Percentiles rank a stretch among this genome's conserved stretches.
Evolutionary conservation across 345 rosid genomes (phyloP).

Genomic region (Syzygium jambos): DNA sequence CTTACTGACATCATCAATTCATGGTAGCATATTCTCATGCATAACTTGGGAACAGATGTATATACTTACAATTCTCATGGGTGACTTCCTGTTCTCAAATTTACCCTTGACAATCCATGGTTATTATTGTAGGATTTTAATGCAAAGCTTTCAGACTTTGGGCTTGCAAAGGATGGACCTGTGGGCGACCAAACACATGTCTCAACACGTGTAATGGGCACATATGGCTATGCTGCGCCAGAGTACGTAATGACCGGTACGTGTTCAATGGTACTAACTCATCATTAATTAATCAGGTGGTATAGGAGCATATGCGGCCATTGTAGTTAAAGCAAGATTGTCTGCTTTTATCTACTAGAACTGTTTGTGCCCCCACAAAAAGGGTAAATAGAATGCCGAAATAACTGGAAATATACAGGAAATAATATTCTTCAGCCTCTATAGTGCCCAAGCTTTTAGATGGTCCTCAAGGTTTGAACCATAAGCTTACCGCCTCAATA

Average conservation of each 20-base stretch:
- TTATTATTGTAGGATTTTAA: slow-evolving; percentile 51
- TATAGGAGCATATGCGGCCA: background rate
- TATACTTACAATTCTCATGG: background rate
- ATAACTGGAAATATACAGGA: background rate
- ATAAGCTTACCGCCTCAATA: background rate
- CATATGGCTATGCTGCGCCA: slow-evolving; percentile 98
- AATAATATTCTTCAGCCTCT: background rate
- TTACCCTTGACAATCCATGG: background rate
- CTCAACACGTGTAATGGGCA: slow-evolving; percentile 98
- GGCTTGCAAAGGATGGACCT: slow-evolving; percentile 97
- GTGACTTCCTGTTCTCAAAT: slow-evolving; percentile 13
- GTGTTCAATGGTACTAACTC: slow-evolving; percentile 2
- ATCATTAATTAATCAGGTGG: background rate
- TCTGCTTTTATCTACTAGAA: background rate
- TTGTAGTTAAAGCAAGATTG: background rate
- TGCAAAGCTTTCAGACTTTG: slow-evolving; percentile 95
- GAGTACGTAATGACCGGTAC: slow-evolving; percentile 95
- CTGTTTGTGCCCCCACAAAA: background rate
- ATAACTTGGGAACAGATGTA: background rate
- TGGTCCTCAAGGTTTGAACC: background rate
- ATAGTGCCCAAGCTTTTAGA: background rate
- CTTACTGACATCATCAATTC: background rate
- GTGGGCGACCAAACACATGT: slow-evolving; percentile 99
- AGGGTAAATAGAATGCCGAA: background rate
- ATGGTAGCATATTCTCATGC: background rate